A percentile compares a stretch with the other conserved stretches of the same genome.
Conservation (phyloP, 371 early-diverging fungal genomes). For the Circinella minor region DNA sequence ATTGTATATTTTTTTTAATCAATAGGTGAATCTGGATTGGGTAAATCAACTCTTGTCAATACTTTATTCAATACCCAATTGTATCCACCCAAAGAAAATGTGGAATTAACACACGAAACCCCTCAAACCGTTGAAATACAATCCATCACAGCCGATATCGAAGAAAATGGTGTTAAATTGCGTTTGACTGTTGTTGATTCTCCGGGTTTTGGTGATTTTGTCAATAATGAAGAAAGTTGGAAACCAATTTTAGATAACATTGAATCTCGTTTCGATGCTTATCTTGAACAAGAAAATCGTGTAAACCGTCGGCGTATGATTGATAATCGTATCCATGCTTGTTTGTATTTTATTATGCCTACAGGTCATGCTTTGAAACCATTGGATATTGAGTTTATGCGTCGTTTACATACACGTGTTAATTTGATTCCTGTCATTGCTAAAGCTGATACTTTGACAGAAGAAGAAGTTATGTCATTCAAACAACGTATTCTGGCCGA, state of each 20-base stretch:
- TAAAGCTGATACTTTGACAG: conserved; percentile 97
- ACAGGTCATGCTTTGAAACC: conserved; percentile 93
- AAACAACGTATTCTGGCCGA: conserved; percentile 93
- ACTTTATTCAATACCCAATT: conserved; percentile 95
- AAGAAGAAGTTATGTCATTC: conserved; percentile 90
- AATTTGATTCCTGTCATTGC: conserved; percentile 98
- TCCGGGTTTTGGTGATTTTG: conserved; percentile 93
- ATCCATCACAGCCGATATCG: conserved; percentile 83
- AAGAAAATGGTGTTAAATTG: conserved; percentile 88
- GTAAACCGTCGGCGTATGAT: conserved; percentile 84
- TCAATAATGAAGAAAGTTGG: conserved; percentile 96
- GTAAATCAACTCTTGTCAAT: conserved; percentile 98
- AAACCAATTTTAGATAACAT: conserved; percentile 95
- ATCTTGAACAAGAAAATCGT: conserved; percentile 91
- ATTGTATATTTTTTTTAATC: neutral
- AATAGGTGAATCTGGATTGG: conserved; percentile 91
- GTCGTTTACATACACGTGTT: conserved; percentile 89
- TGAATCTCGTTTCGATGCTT: conserved; percentile 92
- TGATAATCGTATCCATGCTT: conserved; percentile 96
- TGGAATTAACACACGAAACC: conserved; percentile 79
- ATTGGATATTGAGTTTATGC: conserved; percentile 96
- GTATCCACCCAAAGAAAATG: conserved; percentile 80
- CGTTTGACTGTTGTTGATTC: conserved; percentile 93
- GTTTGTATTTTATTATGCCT: conserved; percentile 97
- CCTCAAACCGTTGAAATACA: conserved; percentile 93